Percentiles rank a stretch among this genome's conserved stretches.
Evolutionary conservation across 2,329 filamentous ascomycete species (phyloP).

Genomic region (Cladosporium sp.): DNA sequence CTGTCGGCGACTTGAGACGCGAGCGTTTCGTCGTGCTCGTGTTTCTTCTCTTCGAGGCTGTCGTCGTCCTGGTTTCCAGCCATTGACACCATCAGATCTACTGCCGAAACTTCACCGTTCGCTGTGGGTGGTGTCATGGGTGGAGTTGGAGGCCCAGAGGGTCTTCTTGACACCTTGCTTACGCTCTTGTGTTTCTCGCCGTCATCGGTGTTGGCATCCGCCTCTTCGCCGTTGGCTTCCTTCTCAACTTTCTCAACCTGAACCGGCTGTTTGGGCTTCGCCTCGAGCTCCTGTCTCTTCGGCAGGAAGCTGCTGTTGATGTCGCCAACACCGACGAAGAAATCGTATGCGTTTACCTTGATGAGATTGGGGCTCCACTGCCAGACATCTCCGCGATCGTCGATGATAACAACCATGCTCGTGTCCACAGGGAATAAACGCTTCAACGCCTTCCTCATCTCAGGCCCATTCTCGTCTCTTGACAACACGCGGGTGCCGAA

Average conservation of each 20-base stretch:
- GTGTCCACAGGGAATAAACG: slow-evolving; percentile 94
- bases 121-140: slow-evolving; percentile 14
- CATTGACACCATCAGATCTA: slow-evolving; percentile 75
- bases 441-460: slow-evolving; percentile 75
- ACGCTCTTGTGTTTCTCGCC: slow-evolving; percentile 1
- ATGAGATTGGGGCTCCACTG: slow-evolving; percentile 88
- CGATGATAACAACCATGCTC: slow-evolving; percentile 99
- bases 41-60: slow-evolving; percentile 68
- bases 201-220: slow-evolving; percentile 7
- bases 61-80: slow-evolving; percentile 64
- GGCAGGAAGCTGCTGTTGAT: slow-evolving; percentile 98
- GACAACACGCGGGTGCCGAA: slow-evolving; percentile 96
- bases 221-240: not conserved
- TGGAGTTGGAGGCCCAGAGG: slow-evolving; percentile 13
- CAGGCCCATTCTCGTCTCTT: slow-evolving; percentile 92
- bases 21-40: slow-evolving; percentile 81
- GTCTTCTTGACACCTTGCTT: slow-evolving; percentile 13
- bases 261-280: slow-evolving; percentile 20
- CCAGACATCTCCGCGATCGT: slow-evolving; percentile 96
- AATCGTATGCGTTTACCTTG: slow-evolving; percentile 93
- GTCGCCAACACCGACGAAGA: slow-evolving; percentile 96
- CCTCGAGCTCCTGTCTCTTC: slow-evolving; percentile 55
- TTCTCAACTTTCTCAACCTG: slow-evolving; percentile 6
- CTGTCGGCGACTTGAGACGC: slow-evolving; percentile 86
- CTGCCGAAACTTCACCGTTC: slow-evolving; percentile 51